Evolutionary conservation across 345 rosid species (phyloP).

Genomic region (Populus alba): DNA sequence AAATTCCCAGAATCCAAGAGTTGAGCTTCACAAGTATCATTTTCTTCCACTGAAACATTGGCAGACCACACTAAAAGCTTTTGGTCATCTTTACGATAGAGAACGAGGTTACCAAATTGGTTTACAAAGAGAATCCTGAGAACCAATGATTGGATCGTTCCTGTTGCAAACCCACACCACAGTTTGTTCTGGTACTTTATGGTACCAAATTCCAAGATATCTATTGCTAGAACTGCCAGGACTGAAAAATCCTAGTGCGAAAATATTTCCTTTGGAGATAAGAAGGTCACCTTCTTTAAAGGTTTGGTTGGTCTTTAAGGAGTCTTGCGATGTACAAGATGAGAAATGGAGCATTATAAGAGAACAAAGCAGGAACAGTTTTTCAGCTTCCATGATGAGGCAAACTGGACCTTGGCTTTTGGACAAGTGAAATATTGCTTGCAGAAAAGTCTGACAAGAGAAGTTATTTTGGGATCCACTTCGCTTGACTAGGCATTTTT

Average conservation of each 20-base stretch:
- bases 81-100: too few relatives aligned
- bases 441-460: too few relatives aligned
- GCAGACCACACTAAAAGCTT: too few relatives aligned
- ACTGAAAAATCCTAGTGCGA: slow-evolving; percentile 8
- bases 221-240: not conserved
- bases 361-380: not conserved
- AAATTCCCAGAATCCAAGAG: not conserved
- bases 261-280: not conserved
- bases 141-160: too few relatives aligned
- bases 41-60: not conserved
- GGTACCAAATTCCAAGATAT: not conserved
- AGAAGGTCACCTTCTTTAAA: too few relatives aligned
- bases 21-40: not conserved
- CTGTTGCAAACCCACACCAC: too few relatives aligned
- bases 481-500: too few relatives aligned
- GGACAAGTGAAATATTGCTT: too few relatives aligned
- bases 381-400: not conserved
- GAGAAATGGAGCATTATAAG: not conserved
- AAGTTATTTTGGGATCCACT: too few relatives aligned
- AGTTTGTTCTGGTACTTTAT: too few relatives aligned
- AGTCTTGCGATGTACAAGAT: not conserved
- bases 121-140: too few relatives aligned
- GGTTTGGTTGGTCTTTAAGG: not conserved
- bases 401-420: not conserved
- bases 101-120: too few relatives aligned